A percentile compares a stretch with the other conserved stretches of the same genome.
Evolutionary conservation across 73 alveolate genomes (phyloP).

Genomic region (Urostyla sp.): DNA sequence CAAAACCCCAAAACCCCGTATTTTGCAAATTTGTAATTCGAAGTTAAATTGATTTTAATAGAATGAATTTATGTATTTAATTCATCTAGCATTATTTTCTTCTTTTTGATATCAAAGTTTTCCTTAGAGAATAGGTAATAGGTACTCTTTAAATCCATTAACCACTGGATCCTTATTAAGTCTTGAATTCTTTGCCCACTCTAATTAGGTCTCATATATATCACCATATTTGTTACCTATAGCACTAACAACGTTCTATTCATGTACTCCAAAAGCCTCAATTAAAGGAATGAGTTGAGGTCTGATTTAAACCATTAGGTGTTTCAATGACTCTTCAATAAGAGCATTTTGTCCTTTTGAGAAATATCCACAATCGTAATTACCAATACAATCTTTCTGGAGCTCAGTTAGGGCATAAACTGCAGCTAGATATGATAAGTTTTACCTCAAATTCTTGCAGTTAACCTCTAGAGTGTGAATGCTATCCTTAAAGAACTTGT

Average conservation of each 20-base stretch:
- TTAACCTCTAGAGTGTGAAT: conserved; percentile 5
- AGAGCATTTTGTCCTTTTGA: not conserved
- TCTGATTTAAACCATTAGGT: conserved; percentile 33
- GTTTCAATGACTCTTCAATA: conserved; percentile 19
- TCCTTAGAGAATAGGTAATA: conserved; percentile 50
- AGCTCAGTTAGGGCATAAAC: conserved; percentile 42
- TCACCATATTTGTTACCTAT: conserved; percentile 61
- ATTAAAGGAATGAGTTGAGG: conserved; percentile 65
- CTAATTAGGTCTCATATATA: conserved; percentile 59
- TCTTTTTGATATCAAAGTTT: conserved; percentile 26
- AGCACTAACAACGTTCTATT: conserved; percentile 36
- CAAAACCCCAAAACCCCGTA: conserved; percentile 35
- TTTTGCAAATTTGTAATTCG: too few relatives aligned
- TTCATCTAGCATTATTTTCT: not conserved
- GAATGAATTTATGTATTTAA: not conserved
- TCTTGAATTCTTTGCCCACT: conserved; percentile 39
- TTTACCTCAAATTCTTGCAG: conserved; percentile 32
- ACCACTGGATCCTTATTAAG: conserved; percentile 33
- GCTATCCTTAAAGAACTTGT: not conserved
- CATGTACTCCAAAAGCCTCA: conserved; percentile 61
- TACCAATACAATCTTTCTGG: conserved; percentile 3
- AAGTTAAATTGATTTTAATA: not conserved
- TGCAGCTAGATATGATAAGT: conserved; percentile 4
- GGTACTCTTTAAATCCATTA: conserved; percentile 45
- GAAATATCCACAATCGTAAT: conserved; percentile 47